Conservation (phyloP, 352 stramenopile species). For the Globisporangium perplexum region DNA sequence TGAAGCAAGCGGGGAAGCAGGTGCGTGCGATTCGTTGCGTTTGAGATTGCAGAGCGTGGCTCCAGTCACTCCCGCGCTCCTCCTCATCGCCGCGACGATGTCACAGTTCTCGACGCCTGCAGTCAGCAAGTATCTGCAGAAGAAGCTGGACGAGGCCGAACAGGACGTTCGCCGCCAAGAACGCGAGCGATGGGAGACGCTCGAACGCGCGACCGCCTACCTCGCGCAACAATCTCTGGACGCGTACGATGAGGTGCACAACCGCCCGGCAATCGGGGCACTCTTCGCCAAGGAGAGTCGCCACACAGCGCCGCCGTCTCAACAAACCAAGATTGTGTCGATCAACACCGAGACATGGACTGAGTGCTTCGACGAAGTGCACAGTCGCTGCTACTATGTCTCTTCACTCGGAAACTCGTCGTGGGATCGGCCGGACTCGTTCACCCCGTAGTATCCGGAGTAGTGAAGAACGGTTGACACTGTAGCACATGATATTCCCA, state of each 20-base stretch:
- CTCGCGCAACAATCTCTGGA: slow-evolving; percentile 4
- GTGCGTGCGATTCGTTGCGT: slow-evolving; percentile 3
- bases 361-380: slow-evolving; percentile 21
- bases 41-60: no score
- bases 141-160: slow-evolving; percentile 35
- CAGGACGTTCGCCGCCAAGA: slow-evolving; percentile 25
- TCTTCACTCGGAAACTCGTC: slow-evolving; percentile 22
- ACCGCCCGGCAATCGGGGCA: slow-evolving; percentile 3
- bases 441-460: not conserved
- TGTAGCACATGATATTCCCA: no score
- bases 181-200: slow-evolving; percentile 25
- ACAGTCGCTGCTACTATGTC: slow-evolving; percentile 22
- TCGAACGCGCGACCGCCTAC: slow-evolving; percentile 18
- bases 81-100: not conserved
- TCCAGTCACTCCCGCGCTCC: no score
- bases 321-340: slow-evolving; percentile 16
- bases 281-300: slow-evolving; percentile 7
- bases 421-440: slow-evolving; percentile 17
- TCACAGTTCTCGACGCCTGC: slow-evolving; percentile 4
- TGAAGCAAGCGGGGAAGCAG: slow-evolving; percentile 36
- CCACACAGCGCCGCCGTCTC: not conserved
- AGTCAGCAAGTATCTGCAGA: slow-evolving; percentile 28
- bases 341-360: slow-evolving; percentile 22
- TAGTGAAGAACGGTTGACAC: no score
- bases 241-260: not conserved